Conservation (phyloP, 305 asterid species). For the Plantago lanceolata region DNA sequence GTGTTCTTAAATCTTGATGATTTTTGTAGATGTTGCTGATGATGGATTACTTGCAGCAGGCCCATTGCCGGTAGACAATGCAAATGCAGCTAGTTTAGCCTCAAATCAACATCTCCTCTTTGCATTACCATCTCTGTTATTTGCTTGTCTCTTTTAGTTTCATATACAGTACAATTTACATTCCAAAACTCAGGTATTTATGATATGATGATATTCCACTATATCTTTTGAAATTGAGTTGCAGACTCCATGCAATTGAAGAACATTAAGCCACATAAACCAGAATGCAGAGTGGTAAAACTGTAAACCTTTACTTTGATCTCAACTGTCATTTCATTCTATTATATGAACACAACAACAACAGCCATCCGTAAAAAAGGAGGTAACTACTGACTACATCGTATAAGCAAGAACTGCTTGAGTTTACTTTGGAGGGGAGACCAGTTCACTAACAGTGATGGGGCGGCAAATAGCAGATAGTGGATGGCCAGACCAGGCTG, state of each 20-base stretch:
- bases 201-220: no score
- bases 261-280: no score
- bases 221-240: no score
- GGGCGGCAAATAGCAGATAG: slow-evolving; percentile 51
- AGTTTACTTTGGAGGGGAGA: slow-evolving; percentile 19
- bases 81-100: slow-evolving; percentile 26
- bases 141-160: slow-evolving; percentile 8
- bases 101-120: slow-evolving; percentile 31
- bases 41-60: slow-evolving; percentile 28
- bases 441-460: slow-evolving; percentile 35
- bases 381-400: neutral
- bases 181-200: no score
- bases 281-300: no score
- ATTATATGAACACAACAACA: neutral
- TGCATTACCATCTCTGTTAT: slow-evolving; percentile 35
- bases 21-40: neutral
- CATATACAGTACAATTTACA: no score
- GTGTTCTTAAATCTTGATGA: neutral
- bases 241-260: no score
- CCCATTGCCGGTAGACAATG: slow-evolving; percentile 27
- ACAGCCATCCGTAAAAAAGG: neutral
- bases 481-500: slow-evolving; percentile 50
- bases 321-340: neutral
- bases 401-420: neutral
- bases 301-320: no score